Evolutionary conservation across 345 rosid species (phyloP), one percentile per base, ranked within the genome.

Genomic region (Boechera divaricarpa): DNA sequence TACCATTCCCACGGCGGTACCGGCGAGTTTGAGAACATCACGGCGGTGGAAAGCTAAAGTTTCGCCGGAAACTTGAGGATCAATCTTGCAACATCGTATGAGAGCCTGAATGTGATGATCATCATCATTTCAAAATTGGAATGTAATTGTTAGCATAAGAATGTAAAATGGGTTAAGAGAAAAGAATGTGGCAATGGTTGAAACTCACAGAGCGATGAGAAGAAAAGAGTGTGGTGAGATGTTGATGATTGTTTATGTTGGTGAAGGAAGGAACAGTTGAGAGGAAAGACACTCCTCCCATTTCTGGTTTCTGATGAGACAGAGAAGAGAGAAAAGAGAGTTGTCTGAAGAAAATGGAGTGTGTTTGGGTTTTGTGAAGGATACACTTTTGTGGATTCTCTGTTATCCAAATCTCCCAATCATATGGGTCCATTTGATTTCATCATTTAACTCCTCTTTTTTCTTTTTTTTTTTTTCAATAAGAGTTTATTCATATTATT

Each of bases 1-100:
- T 82, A 89, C 97, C 89, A 91, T 51, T 82, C 92, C 89, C 56
- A 90, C n/a, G 24, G 87, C 55, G 6, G 87, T 86, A 41, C 90
- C 90, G 56, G 82, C 69, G 79, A 82, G 80, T 71, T 84, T 86
- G 60, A 90, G 84, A 77, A 84, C 72, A 58, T 91, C 90, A 70
- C 96, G 85, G 44, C 98, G 83, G 42, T 75, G 61, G 54, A 87
- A 73, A 57, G 74, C 70, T 63, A 60, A 39, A 31, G 18, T 51
- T 10, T 75, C 51, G 12, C 36, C 72, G 55, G 29, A 45, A 51
- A 48, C 80, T 70, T 73, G 86, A 11, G 73, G 57, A 24, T 80
- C 88, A 11, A 38, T 77, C 72, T 82, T 83, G 65, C 67, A 70
- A 81, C 96, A 90, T 72, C 86, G 83, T 58, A 89, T 72, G 32